A percentile compares a stretch with the other conserved stretches of the same genome.
phyloP scores from a whole-genome alignment of 164 flowering plant genomes.

The Macadamia tetraphylla region DNA sequence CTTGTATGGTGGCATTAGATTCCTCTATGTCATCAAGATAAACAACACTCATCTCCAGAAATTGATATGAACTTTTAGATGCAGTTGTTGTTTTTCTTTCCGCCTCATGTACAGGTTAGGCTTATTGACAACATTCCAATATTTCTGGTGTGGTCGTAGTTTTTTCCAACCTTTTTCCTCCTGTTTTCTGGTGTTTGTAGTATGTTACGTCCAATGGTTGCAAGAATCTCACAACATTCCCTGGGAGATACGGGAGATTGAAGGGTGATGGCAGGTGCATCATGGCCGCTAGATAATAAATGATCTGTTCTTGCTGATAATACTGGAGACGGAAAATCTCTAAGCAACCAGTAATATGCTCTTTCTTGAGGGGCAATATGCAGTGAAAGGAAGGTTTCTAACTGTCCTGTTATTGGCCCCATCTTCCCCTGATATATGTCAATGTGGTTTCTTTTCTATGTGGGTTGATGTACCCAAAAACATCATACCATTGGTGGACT shows the following conservation, averaged over 20 bases:
- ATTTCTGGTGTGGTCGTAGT: too few species aligned
- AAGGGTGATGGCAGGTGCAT: slow-evolving; percentile 88
- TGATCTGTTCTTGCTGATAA: slow-evolving; percentile 3
- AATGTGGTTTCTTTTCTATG: too few species aligned
- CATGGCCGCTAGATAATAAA: slow-evolving; percentile 61
- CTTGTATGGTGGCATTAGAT: too few species aligned
- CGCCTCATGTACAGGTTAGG: too few species aligned
- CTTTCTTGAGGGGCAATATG: too few species aligned
- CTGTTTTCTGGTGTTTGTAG: slow-evolving; percentile 26
- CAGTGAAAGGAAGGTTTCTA: background rate
- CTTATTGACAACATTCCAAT: background rate
- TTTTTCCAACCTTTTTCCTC: background rate
- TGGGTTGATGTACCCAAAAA: too few species aligned
- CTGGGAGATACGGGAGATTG: slow-evolving; percentile 67
- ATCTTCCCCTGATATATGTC: background rate
- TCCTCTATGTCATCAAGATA: too few species aligned
- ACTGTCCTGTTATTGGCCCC: background rate
- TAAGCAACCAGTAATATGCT: background rate
- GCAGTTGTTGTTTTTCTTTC: too few species aligned
- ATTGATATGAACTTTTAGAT: too few species aligned
- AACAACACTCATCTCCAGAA: too few species aligned
- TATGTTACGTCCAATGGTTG: slow-evolving; percentile 66
- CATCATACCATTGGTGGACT: too few species aligned
- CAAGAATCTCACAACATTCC: slow-evolving; percentile 81
- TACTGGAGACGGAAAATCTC: background rate